A percentile compares a stretch with the other conserved stretches of the same genome.
Evolutionary conservation across 2,329 filamentous ascomycete genomes (phyloP).

Genomic region (Metarhizium anisopliae): DNA sequence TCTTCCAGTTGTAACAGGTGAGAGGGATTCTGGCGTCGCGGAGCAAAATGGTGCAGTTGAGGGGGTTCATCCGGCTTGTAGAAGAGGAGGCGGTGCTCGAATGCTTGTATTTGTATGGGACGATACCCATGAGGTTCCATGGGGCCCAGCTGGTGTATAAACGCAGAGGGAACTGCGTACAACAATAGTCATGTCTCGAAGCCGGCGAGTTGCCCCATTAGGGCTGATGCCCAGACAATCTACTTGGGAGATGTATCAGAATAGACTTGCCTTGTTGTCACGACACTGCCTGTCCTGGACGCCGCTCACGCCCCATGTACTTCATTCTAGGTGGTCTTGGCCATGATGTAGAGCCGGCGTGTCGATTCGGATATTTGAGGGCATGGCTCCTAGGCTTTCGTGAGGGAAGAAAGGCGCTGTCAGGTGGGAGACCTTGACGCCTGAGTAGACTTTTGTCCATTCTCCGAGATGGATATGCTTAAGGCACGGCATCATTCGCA

Average conservation of each 20-base stretch:
- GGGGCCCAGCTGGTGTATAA: background rate
- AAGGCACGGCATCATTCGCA: too few relatives aligned
- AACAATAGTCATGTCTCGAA: background rate
- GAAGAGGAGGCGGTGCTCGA: background rate
- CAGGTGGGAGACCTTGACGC: too few relatives aligned
- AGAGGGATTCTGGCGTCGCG: conserved; percentile 2
- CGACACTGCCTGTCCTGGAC: too few relatives aligned
- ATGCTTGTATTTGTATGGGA: conserved; percentile 5
- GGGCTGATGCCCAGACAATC: background rate
- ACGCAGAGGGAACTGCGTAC: background rate
- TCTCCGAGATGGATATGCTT: too few relatives aligned
- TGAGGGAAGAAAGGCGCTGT: too few relatives aligned
- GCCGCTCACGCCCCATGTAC: too few relatives aligned
- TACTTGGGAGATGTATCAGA: background rate
- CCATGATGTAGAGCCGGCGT: too few relatives aligned
- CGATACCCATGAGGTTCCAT: conserved; percentile 7
- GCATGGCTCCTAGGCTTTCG: too few relatives aligned
- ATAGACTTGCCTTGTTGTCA: background rate
- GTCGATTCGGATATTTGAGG: too few relatives aligned
- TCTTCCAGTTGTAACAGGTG: background rate
- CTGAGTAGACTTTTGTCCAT: too few relatives aligned
- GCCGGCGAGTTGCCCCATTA: background rate
- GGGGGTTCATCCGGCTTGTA: background rate
- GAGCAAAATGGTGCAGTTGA: background rate
- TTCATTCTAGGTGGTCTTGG: too few relatives aligned